A percentile compares a stretch with the other conserved stretches of the same genome.
Evolutionary conservation across 768 basidiomycete genomes (phyloP).

Genomic region (Boletus insuetus): DNA sequence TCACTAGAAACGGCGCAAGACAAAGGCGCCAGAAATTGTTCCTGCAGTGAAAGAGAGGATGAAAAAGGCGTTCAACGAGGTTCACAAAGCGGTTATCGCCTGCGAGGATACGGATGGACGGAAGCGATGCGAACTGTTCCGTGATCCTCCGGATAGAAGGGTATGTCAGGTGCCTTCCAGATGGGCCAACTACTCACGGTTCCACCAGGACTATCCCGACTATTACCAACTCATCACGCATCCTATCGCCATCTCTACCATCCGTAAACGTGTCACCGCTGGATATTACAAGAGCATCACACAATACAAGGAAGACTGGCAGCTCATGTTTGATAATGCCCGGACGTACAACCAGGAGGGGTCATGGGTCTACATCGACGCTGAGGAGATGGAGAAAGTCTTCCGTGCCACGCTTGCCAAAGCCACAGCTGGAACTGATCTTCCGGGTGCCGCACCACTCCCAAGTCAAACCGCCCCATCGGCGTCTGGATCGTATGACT

Average conservation of each 20-base stretch:
- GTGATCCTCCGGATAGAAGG: slow-evolving; percentile 77
- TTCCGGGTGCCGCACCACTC: slow-evolving; percentile 65
- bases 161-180: slow-evolving; percentile 37
- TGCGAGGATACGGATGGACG: slow-evolving; percentile 73
- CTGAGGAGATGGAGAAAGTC: slow-evolving; percentile 90
- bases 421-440: slow-evolving; percentile 60
- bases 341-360: slow-evolving; percentile 92
- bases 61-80: slow-evolving; percentile 81
- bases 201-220: slow-evolving; percentile 78
- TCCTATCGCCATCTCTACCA: slow-evolving; percentile 85
- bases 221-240: slow-evolving; percentile 87
- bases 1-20: slow-evolving; percentile 82
- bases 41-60: slow-evolving; percentile 65
- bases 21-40: slow-evolving; percentile 56
- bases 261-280: slow-evolving; percentile 71
- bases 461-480: slow-evolving; percentile 27
- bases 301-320: slow-evolving; percentile 76
- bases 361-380: slow-evolving; percentile 92
- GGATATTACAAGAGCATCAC: slow-evolving; percentile 72
- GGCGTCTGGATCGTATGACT: slow-evolving; percentile 52
- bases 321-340: slow-evolving; percentile 92
- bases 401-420: slow-evolving; percentile 72
- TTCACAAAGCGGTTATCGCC: slow-evolving; percentile 67
- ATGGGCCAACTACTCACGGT: slow-evolving; percentile 10
- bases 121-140: slow-evolving; percentile 84